These are phyloP conservation scores for Cotoneaster glaucophyllus DNA, from an alignment of 306 rosid species.

Conservation along the genomic window DNA sequence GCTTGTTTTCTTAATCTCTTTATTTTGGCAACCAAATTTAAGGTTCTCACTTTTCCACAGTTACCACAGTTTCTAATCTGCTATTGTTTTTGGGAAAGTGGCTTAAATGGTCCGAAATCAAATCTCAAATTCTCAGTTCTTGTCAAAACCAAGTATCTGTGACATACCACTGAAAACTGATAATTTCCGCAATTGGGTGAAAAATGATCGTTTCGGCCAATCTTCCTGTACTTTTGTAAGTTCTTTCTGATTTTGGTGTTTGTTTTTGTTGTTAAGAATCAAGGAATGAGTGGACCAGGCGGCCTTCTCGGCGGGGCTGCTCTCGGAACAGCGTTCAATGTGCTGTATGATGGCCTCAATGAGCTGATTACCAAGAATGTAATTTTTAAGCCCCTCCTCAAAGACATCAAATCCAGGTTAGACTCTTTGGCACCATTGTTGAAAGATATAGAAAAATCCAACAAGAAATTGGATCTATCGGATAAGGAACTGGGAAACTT, in stretches of 20 bases:
- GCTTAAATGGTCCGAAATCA: background rate
- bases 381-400: background rate
- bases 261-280: background rate
- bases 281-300: background rate
- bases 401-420: background rate
- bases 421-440: background rate
- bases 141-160: no score
- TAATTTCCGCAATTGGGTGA: background rate
- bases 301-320: background rate
- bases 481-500: background rate
- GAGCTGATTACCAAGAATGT: background rate
- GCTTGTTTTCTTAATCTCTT: background rate
- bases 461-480: background rate
- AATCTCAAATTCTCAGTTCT: no score
- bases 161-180: no score
- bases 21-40: background rate
- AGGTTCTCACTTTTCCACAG: background rate
- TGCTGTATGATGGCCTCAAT: background rate
- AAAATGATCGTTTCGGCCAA: no score
- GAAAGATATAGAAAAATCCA: background rate
- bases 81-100: background rate
- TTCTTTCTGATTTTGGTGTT: background rate
- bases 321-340: background rate
- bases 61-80: background rate
- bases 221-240: background rate